Base-by-base conservation (phyloP, 2,329 filamentous ascomycete species). In the Anthostomella pinea region DNA sequence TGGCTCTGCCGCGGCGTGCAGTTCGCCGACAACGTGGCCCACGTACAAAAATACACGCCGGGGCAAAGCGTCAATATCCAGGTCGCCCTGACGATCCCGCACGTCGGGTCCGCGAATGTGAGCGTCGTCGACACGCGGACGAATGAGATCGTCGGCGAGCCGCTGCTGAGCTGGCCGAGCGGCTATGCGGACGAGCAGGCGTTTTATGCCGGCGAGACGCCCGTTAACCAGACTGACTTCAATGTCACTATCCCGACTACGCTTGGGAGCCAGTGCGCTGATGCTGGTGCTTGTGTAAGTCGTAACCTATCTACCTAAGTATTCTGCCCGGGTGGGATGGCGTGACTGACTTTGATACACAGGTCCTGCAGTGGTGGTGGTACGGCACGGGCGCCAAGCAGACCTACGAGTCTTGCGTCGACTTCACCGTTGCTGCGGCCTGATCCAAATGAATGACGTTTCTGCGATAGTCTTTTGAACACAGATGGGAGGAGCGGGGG, bases 101-200 rank as follows among this genome's bases (percentile, higher is more conserved):
- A 74, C 56, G 60, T 54, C 33, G 70, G 70, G 41, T 56, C 61
- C 34, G 68, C 69, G 46, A 73, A 74, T 45, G 69, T 73, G 36
- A 68, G 64, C 26, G 58, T 73, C 34, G 68, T 73, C 40, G 67
- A 72, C 39, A 69, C 67, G 11, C 52, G 59, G 29, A 61, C 56
- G 42, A 68, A 68, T 49, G 39, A 53, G n/a, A 53, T 67, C 44
- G 50, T 68, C 30, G 59, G 63, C 14, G 21, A 38, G 3, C 58
- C 61, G 4, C 50, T 67, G 27, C 37, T 56, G 17, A 26, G 2
- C 38, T 57, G 54, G 53, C 47, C 46, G 11, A 35, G 41, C 9
- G 54, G 56, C 5, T 58, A 59, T 27, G 56, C 56, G 22, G 55
- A 55, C 24, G 54, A 56, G 51, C 36, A 35, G 37, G 40, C 47